phyloP scores from a whole-genome alignment of 2,329 filamentous ascomycete species.

The Aspergillus ochraceoroseus region DNA sequence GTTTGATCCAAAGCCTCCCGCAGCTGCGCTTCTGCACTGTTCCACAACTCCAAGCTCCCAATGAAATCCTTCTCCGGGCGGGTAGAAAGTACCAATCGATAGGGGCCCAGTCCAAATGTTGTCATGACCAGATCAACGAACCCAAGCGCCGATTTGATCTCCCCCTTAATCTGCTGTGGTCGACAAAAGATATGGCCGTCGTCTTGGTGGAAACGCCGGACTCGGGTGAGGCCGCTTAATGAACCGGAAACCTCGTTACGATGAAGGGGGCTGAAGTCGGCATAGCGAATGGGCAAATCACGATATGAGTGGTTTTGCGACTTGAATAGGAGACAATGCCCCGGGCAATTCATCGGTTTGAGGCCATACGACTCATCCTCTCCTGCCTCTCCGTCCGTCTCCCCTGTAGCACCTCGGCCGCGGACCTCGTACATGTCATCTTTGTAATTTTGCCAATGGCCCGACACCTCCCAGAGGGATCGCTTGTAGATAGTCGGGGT shows the following conservation, averaged over 20 bases:
- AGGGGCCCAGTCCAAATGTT: conserved; percentile 65
- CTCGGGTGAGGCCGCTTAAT: conserved; percentile 73
- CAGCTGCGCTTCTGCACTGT: conserved; percentile 63
- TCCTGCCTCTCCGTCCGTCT: conserved; percentile 44
- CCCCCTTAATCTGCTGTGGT: conserved; percentile 66
- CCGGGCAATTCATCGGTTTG: conserved; percentile 92
- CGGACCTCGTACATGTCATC: conserved; percentile 85
- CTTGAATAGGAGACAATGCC: conserved; percentile 78
- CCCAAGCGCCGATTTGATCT: conserved; percentile 67
- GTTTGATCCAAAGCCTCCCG: conserved; percentile 58
- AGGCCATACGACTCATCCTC: conserved; percentile 72
- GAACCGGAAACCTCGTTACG: conserved; percentile 80
- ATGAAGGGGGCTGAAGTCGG: conserved; percentile 83
- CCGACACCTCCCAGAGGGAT: conserved; percentile 77
- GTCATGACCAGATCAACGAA: conserved; percentile 70
- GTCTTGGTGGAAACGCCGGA: conserved; percentile 83
- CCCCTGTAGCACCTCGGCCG: conserved; percentile 47
- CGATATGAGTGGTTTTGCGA: conserved; percentile 69
- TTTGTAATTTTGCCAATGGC: conserved; percentile 83
- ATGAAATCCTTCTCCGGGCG: conserved; percentile 72
- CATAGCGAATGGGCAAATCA: conserved; percentile 76
- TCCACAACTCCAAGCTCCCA: conserved; percentile 65
- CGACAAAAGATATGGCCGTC: conserved; percentile 89
- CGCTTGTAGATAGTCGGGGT: conserved; percentile 90
- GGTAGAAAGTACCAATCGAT: conserved; percentile 72